Evolutionary conservation across 1,139 yeast genomes (phyloP), one percentile per base, ranked within the genome.

Genomic region (Fermentozyma sake): DNA sequence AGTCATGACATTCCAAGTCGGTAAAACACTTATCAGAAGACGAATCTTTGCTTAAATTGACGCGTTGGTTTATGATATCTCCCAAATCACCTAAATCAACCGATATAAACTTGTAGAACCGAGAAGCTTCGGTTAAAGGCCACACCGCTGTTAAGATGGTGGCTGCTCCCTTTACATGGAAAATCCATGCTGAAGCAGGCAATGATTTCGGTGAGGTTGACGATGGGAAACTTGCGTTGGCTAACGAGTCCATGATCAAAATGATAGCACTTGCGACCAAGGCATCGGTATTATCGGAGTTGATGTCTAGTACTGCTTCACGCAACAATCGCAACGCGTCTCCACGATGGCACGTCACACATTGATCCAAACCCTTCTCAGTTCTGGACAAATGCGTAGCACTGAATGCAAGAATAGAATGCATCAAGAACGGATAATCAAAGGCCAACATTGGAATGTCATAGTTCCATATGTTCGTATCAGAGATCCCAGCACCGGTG

Each of bases 141-240:
- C 96, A 87, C 10, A 87, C 95, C 1, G 96, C 95, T 1, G 95
- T 83, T 32, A 89, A 63, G 26, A 89, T 89, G 0, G 96, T 89
- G 4, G 96, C 96, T 0, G 96, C 96, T 13, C 96, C 97, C 45
- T 93, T 84, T 9, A 89, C 96, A 50, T 89, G 96, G 62, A 86
- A 91, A 32, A 89, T 79, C 97, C 97, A 89, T 0, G 96, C 95
- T 6, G 91, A 79, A 1, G 96, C 91, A 1, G 96, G 95, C 30
- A 87, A 59, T 4, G 85, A 73, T 41, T 76, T 77, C 4, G 72
- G 71, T 4, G 68, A 60, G 16, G 80, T 70, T 3, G 78, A 66
- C 4, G 75, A 67, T 3, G 95, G 87, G 24, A 79, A 66, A 2
- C 94, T 77, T 0, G 96, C 96, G 55, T 89, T 89, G 3, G 97